Conservation (phyloP, 2,329 filamentous ascomycete genomes). For the Botryotinia globosa region DNA sequence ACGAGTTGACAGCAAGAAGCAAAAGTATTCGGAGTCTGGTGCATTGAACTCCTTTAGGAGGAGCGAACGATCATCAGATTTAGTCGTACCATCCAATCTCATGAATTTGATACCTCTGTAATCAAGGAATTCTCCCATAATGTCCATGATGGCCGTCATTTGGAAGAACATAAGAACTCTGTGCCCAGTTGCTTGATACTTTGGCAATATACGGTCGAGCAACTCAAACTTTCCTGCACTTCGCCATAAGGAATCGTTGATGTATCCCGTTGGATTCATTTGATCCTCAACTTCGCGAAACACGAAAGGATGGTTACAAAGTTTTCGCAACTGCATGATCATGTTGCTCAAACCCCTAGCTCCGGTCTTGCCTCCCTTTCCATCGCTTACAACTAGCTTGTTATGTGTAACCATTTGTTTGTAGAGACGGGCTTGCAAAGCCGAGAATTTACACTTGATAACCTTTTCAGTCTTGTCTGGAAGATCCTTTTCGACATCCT, state of each 20-base stretch:
- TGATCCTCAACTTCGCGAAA: slow-evolving; percentile 98
- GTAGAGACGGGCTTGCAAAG: slow-evolving; percentile 89
- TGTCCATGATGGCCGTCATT: slow-evolving; percentile 99
- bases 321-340: slow-evolving; percentile 98
- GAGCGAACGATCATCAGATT: slow-evolving; percentile 94
- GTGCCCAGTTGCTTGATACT: slow-evolving; percentile 88
- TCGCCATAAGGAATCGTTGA: slow-evolving; percentile 93
- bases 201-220: slow-evolving; percentile 85
- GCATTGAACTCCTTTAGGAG: slow-evolving; percentile 86
- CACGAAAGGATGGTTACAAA: slow-evolving; percentile 98
- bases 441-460: slow-evolving; percentile 98
- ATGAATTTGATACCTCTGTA: slow-evolving; percentile 81
- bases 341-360: slow-evolving; percentile 97
- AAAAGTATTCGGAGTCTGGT: slow-evolving; percentile 88
- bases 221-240: slow-evolving; percentile 97
- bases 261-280: slow-evolving; percentile 86
- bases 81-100: slow-evolving; percentile 93
- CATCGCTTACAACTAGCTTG: slow-evolving; percentile 89
- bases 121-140: slow-evolving; percentile 97
- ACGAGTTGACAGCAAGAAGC: slow-evolving; percentile 97
- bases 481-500: slow-evolving; percentile 97
- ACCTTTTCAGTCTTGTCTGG: slow-evolving; percentile 99
- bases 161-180: slow-evolving; percentile 99
- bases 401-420: slow-evolving; percentile 97
- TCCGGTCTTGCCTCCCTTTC: slow-evolving; percentile 90